These are phyloP conservation scores for Tolypocladium sp. DNA, from an alignment of 2,329 filamentous ascomycete genomes.

Conservation along the genomic window DNA sequence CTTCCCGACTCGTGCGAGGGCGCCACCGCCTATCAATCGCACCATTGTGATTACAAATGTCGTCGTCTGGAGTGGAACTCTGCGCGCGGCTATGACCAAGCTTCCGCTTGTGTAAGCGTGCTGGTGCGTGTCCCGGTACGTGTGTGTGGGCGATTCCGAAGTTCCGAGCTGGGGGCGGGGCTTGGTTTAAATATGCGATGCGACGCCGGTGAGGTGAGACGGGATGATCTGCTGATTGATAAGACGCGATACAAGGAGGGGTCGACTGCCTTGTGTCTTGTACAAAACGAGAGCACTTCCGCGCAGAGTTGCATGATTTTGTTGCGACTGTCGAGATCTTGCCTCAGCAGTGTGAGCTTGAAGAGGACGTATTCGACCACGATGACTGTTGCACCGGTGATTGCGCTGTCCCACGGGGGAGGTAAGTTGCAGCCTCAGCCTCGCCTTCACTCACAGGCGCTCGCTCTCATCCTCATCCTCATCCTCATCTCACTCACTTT, in stretches of 20 bases:
- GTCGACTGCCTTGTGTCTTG: neutral
- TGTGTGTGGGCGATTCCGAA: neutral
- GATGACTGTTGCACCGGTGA: constrained; percentile 33
- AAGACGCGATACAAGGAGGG: neutral
- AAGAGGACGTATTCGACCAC: constrained; percentile 2
- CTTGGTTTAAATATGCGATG: neutral
- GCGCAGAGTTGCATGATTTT: neutral
- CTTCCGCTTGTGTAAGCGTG: neutral
- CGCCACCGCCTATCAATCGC: neutral
- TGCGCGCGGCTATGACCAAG: constrained; percentile 20
- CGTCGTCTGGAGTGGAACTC: neutral
- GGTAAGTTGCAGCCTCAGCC: constrained; percentile 17
- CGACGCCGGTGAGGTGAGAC: neutral
- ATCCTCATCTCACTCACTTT: neutral
- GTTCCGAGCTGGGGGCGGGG: neutral
- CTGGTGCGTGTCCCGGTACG: neutral
- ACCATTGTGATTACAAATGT: neutral
- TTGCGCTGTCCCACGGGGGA: constrained; percentile 42
- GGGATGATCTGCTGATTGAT: neutral
- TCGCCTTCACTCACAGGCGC: neutral
- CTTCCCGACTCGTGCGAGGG: neutral
- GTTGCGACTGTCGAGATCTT: neutral
- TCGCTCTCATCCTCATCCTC: neutral
- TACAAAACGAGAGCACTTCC: neutral
- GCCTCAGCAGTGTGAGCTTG: neutral